These are phyloP conservation scores for Rhizomucor pusillus DNA, from an alignment of 371 early-diverging fungal genomes.

Conservation along the genomic window DNA sequence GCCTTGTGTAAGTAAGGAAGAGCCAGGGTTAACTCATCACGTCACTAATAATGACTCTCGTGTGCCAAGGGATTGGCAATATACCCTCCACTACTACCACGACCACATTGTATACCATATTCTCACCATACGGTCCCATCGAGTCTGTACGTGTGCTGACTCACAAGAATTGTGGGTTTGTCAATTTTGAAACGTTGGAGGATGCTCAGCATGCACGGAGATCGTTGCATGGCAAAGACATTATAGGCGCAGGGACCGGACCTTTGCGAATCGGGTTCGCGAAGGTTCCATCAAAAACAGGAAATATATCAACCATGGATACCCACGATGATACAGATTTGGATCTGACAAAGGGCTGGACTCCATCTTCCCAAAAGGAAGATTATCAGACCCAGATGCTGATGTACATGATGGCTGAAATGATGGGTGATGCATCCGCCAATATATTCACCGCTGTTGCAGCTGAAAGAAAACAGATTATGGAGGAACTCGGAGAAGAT, in stretches of 20 bases:
- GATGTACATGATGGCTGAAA: slow-evolving; percentile 23
- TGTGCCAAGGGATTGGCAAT: slow-evolving; percentile 89
- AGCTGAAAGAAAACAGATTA: slow-evolving; percentile 35
- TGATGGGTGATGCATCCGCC: slow-evolving; percentile 13
- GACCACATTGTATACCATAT: slow-evolving; percentile 70
- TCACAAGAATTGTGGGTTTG: slow-evolving; percentile 97
- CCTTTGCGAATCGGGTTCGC: slow-evolving; percentile 89
- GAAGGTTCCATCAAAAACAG: slow-evolving; percentile 52
- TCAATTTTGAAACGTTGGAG: slow-evolving; percentile 87
- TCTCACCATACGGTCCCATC: slow-evolving; percentile 81
- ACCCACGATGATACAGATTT: slow-evolving; percentile 8
- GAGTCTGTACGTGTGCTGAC: slow-evolving; percentile 93
- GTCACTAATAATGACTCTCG: background rate
- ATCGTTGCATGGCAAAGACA: slow-evolving; percentile 83
- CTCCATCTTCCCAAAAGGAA: background rate
- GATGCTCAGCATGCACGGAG: slow-evolving; percentile 89
- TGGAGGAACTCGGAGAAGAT: slow-evolving; percentile 34
- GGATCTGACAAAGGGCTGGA: slow-evolving; percentile 7
- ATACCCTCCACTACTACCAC: slow-evolving; percentile 82
- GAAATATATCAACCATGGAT: background rate
- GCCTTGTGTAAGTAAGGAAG: slow-evolving; percentile 37
- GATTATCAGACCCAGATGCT: slow-evolving; percentile 18
- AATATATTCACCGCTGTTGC: slow-evolving; percentile 30
- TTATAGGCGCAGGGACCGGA: slow-evolving; percentile 77
- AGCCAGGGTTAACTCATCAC: background rate